Evolutionary conservation across 495 filamentous ascomycete species (phyloP).

Genomic region (Penicillium daleae): DNA sequence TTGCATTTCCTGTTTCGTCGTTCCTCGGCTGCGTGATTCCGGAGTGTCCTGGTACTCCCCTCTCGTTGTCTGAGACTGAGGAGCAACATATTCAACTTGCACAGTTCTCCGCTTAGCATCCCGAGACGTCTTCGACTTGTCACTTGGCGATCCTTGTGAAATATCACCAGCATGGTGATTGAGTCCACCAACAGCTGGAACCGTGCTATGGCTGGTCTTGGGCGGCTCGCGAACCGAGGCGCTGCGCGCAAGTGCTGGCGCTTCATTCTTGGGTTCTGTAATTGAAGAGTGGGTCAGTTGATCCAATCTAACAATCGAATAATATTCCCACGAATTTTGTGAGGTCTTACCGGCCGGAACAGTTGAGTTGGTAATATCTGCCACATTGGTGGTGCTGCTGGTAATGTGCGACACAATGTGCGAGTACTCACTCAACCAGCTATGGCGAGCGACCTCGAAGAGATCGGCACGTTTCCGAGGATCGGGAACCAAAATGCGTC

Average conservation of each 20-base stretch:
- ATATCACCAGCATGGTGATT: slow-evolving; percentile 75
- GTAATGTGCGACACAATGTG: slow-evolving; percentile 96
- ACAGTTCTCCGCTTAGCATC: slow-evolving; percentile 94
- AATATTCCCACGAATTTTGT: not conserved
- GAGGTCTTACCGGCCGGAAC: slow-evolving; percentile 61
- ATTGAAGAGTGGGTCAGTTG: slow-evolving; percentile 14
- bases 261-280: slow-evolving; percentile 57
- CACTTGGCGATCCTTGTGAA: slow-evolving; percentile 65
- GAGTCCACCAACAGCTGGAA: slow-evolving; percentile 66
- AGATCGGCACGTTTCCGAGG: slow-evolving; percentile 93
- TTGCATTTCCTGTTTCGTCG: slow-evolving; percentile 21
- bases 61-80: slow-evolving; percentile 76
- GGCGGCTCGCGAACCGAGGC: slow-evolving; percentile 88
- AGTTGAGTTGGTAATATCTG: slow-evolving; percentile 83
- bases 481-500: slow-evolving; percentile 94
- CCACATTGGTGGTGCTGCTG: slow-evolving; percentile 85
- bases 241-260: slow-evolving; percentile 74
- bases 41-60: slow-evolving; percentile 52
- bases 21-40: slow-evolving; percentile 25
- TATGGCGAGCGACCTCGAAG: slow-evolving; percentile 97
- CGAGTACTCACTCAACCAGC: slow-evolving; percentile 95
- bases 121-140: slow-evolving; percentile 65
- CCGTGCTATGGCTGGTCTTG: slow-evolving; percentile 64
- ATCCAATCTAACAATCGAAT: not conserved
- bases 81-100: slow-evolving; percentile 97